phyloP scores from a whole-genome alignment of 495 filamentous ascomycete genomes.

The Podospora fimiseda region DNA sequence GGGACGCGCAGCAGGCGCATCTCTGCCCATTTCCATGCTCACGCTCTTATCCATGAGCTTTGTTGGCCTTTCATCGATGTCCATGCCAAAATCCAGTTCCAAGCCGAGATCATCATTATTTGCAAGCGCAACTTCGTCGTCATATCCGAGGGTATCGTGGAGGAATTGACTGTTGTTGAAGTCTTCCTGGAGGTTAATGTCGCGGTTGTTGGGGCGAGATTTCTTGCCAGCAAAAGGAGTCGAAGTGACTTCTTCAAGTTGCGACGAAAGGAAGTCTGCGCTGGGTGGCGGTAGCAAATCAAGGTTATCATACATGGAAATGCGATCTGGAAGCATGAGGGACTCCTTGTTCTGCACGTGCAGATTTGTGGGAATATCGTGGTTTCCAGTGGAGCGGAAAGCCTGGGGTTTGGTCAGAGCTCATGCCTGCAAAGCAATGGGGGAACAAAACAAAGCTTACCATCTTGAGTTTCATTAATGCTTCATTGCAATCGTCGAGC shows the following conservation, averaged over 20 bases:
- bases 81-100: conserved; percentile 53
- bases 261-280: conserved; percentile 65
- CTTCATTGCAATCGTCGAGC: conserved; percentile 94
- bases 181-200: conserved; percentile 57
- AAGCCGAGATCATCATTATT: conserved; percentile 51
- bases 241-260: conserved; percentile 49
- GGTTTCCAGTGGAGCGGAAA: conserved; percentile 71
- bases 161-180: conserved; percentile 61
- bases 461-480: conserved; percentile 96
- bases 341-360: conserved; percentile 59
- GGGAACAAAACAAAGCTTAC: conserved; percentile 37
- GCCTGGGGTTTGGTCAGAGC: conserved; percentile 49
- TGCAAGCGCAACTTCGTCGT: conserved; percentile 47
- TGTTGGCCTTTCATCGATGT: conserved; percentile 42
- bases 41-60: conserved; percentile 55
- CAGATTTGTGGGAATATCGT: conserved; percentile 65
- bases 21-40: conserved; percentile 80
- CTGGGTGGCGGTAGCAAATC: conserved; percentile 59
- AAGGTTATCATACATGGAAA: conserved; percentile 85
- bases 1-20: conserved; percentile 58
- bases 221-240: conserved; percentile 40
- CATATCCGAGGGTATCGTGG: conserved; percentile 53
- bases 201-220: conserved; percentile 54
- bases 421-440: not conserved
- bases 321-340: conserved; percentile 75